These are phyloP conservation scores for Carallia pectinifolia DNA, from an alignment of 345 rosid genomes.

Conservation along the genomic window DNA sequence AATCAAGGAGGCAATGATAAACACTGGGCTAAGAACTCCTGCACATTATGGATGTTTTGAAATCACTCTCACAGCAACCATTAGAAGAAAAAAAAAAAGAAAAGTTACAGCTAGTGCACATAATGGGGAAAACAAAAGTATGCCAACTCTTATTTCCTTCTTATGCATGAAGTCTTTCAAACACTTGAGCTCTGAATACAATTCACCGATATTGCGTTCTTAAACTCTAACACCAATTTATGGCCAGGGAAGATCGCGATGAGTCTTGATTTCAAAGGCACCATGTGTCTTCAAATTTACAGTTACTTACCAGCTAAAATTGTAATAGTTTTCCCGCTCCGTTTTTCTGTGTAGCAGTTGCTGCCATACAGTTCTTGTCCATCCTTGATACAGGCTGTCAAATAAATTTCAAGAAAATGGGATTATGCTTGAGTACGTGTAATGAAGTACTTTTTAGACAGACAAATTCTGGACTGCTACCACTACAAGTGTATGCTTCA, in stretches of 20 bases:
- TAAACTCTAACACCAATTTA: neutral
- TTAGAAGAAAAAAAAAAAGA: neutral
- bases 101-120: neutral
- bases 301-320: conserved; percentile 55
- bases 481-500: too few relatives aligned
- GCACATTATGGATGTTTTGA: conserved; percentile 2
- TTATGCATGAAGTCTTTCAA: neutral
- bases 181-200: neutral
- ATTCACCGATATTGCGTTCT: neutral
- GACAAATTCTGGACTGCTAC: too few relatives aligned
- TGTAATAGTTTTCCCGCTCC: conserved; percentile 39
- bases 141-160: neutral
- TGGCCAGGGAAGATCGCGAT: too few relatives aligned
- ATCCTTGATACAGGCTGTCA: conserved; percentile 59
- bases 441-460: neutral
- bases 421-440: neutral
- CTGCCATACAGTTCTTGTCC: conserved; percentile 51
- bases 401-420: neutral
- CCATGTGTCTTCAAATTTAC: neutral
- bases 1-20: conserved; percentile 45
- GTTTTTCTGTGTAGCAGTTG: conserved; percentile 41
- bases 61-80: neutral
- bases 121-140: neutral
- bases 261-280: too few relatives aligned
- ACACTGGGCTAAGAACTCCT: conserved; percentile 52